Evolutionary conservation across 1,139 yeast genomes (phyloP).

Genomic region (Protomyces inouyei): DNA sequence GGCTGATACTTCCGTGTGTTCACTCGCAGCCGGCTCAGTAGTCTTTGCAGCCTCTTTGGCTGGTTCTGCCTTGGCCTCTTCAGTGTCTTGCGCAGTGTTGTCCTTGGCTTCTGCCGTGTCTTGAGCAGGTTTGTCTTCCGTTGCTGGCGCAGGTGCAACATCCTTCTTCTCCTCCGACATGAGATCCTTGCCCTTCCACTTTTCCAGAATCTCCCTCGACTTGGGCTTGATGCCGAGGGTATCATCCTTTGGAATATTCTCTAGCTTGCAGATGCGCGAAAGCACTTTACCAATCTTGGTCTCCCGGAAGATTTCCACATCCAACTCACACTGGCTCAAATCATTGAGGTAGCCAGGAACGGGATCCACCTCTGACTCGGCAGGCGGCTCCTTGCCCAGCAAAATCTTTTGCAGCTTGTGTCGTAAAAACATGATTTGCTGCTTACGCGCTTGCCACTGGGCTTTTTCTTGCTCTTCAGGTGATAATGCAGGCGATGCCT

Average conservation of each 20-base stretch:
- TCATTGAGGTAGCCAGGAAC: constrained; percentile 19
- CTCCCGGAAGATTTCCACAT: constrained; percentile 18
- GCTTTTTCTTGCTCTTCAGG: constrained; percentile 14
- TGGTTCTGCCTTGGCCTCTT: not conserved
- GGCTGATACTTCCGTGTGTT: not conserved
- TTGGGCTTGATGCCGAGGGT: constrained; percentile 22
- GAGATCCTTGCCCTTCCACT: constrained; percentile 15
- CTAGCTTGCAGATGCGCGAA: constrained; percentile 19
- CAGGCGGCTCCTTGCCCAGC: constrained; percentile 24
- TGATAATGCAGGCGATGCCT: constrained; percentile 12
- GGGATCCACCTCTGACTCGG: constrained; percentile 16
- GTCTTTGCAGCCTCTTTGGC: not conserved
- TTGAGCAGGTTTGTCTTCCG: not conserved
- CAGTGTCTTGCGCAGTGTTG: not conserved
- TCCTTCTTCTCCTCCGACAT: constrained; percentile 22
- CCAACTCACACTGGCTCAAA: constrained; percentile 6
- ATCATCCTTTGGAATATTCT: constrained; percentile 24
- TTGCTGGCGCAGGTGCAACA: not conserved
- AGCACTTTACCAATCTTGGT: constrained; percentile 29
- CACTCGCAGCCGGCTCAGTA: not conserved
- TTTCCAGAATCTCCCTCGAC: constrained; percentile 13
- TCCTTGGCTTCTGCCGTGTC: constrained; percentile 1
- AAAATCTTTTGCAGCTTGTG: constrained; percentile 27
- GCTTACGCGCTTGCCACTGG: constrained; percentile 12
- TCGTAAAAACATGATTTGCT: constrained; percentile 24